Evolutionary conservation across 2,329 filamentous ascomycete genomes (phyloP).

Genomic region (Calonectria pteridis): DNA sequence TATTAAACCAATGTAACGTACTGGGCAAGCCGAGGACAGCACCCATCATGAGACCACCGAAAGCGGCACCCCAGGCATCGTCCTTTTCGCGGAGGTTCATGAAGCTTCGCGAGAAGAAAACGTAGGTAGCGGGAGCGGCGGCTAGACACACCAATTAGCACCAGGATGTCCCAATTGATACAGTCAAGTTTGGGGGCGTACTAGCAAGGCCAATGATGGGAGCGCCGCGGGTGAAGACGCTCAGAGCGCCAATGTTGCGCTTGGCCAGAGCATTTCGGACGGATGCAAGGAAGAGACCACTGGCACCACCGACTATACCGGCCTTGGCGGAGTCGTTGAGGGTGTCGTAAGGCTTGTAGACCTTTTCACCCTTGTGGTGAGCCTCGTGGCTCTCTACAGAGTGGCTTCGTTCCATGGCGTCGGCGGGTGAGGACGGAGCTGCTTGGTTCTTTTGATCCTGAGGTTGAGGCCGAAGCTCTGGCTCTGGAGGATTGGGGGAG

Average conservation of each 20-base stretch:
- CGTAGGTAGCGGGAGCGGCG: conserved; percentile 75
- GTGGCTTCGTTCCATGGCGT: conserved; percentile 51
- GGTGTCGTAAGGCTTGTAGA: conserved; percentile 82
- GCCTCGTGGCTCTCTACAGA: conserved; percentile 44
- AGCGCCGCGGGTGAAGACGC: conserved; percentile 84
- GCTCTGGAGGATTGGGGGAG: conserved; percentile 34
- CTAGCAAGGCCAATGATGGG: conserved; percentile 71
- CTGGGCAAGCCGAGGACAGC: conserved; percentile 78
- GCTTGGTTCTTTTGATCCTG: conserved; percentile 41
- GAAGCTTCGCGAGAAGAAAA: conserved; percentile 80
- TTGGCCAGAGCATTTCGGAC: conserved; percentile 89
- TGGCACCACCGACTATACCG: conserved; percentile 72
- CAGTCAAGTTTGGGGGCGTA: conserved; percentile 37
- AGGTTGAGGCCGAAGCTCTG: conserved; percentile 44
- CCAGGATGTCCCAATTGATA: conserved; percentile 34
- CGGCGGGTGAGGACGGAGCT: conserved; percentile 39
- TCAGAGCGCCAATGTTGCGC: conserved; percentile 83
- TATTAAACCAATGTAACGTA: conserved; percentile 58
- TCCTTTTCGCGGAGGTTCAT: conserved; percentile 90
- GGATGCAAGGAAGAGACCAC: conserved; percentile 79
- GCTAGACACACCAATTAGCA: conserved; percentile 60
- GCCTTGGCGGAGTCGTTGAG: conserved; percentile 75
- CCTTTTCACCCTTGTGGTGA: conserved; percentile 38
- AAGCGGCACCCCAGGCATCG: conserved; percentile 79
- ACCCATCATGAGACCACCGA: conserved; percentile 84